Percentiles rank a stretch among this genome's conserved stretches.
Conservation (phyloP, 2,329 filamentous ascomycete species). For the Phaeophleospora eucalypticola region DNA sequence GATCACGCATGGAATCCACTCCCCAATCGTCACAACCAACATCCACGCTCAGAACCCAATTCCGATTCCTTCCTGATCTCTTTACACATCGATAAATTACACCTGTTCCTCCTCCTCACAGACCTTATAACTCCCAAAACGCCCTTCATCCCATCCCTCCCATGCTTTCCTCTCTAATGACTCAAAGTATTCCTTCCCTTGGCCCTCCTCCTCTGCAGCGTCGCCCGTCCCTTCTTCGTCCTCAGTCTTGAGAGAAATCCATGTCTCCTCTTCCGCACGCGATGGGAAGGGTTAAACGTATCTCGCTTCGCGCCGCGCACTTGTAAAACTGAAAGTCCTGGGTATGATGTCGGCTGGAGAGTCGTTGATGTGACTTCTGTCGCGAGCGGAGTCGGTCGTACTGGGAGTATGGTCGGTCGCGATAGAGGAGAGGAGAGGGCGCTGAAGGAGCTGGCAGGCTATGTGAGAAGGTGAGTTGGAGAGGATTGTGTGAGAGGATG, state of each 20-base stretch:
- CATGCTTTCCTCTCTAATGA: conserved; percentile 45
- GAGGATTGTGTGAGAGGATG: background rate
- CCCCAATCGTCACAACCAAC: too few species aligned
- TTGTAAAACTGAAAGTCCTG: conserved; percentile 34
- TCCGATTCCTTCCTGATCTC: too few species aligned
- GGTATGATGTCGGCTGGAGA: conserved; percentile 12
- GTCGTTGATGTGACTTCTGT: conserved; percentile 14
- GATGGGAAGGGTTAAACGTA: conserved; percentile 57
- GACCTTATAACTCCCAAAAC: too few species aligned
- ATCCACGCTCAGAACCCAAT: too few species aligned
- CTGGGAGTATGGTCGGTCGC: conserved; percentile 9
- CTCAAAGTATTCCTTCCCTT: conserved; percentile 53
- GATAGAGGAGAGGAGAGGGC: conserved; percentile 21
- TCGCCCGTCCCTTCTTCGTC: conserved; percentile 51
- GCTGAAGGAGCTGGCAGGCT: conserved; percentile 19
- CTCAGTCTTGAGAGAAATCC: conserved; percentile 55
- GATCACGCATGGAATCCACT: too few species aligned
- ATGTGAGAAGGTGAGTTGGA: background rate
- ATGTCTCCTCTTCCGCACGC: conserved; percentile 59
- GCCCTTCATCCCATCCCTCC: too few species aligned
- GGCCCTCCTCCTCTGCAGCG: conserved; percentile 50
- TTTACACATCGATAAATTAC: too few species aligned
- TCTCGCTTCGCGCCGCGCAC: conserved; percentile 48
- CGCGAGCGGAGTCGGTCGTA: conserved; percentile 16
- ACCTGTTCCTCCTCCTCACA: too few species aligned